Evolutionary conservation across 2,329 filamentous ascomycete genomes (phyloP).

Genomic region (Conoideocrella luteorostrata): DNA sequence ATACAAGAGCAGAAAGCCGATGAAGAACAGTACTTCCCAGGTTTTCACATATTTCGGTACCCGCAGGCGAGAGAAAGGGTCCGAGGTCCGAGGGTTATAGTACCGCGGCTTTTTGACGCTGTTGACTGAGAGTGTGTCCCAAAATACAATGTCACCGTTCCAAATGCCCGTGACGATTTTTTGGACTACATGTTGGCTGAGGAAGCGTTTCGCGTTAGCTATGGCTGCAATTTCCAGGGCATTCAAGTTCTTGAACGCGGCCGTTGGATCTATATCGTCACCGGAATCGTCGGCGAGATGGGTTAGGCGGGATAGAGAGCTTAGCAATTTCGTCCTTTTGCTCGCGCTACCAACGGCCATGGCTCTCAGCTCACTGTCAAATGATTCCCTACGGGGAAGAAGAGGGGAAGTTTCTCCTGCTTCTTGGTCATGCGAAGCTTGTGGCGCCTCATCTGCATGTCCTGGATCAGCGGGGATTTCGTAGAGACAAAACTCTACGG

Average conservation of each 20-base stretch:
- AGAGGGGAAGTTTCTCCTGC: conserved; percentile 43
- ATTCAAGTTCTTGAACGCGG: conserved; percentile 72
- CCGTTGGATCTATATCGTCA: conserved; percentile 56
- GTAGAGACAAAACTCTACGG: conserved; percentile 67
- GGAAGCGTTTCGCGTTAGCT: conserved; percentile 75
- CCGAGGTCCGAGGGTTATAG: conserved; percentile 61
- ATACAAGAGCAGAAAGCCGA: conserved; percentile 70
- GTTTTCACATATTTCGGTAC: conserved; percentile 81
- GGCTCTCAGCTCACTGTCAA: conserved; percentile 14
- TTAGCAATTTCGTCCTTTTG: conserved; percentile 43
- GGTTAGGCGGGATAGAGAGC: conserved; percentile 50
- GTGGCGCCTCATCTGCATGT: conserved; percentile 10
- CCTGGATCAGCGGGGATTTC: conserved; percentile 52
- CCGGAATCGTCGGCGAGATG: conserved; percentile 28
- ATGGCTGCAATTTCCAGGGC: conserved; percentile 82
- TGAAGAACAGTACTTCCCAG: conserved; percentile 78
- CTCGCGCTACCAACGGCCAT: conserved; percentile 30
- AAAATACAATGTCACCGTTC: conserved; percentile 82
- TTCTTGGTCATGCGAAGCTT: conserved; percentile 28
- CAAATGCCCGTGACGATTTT: conserved; percentile 79
- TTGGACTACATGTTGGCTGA: conserved; percentile 74
- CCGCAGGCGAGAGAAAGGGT: conserved; percentile 67
- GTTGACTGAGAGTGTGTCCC: conserved; percentile 69
- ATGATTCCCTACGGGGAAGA: conserved; percentile 27
- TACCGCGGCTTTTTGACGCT: conserved; percentile 70